A percentile compares a stretch with the other conserved stretches of the same genome.
phyloP scores from a whole-genome alignment of 805 yeast genomes.

The Cyberlindnera bimundalis region DNA sequence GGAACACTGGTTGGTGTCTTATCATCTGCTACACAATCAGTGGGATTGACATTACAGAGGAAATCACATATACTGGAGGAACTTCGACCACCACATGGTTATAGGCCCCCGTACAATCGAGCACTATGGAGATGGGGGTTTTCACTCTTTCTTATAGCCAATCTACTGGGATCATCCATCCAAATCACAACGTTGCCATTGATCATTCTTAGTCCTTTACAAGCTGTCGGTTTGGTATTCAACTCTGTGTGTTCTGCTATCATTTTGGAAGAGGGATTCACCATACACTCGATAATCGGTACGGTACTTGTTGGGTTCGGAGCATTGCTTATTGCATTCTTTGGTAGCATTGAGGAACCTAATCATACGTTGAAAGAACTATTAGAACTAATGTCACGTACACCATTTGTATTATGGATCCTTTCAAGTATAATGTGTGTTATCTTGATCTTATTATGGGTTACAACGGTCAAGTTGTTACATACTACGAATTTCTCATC shows the following conservation, averaged over 20 bases:
- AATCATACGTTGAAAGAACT: conserved; percentile 48
- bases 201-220: conserved; percentile 75
- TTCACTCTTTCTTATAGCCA: conserved; percentile 63
- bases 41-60: conserved; percentile 80
- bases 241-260: conserved; percentile 71
- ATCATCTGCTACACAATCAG: conserved; percentile 75
- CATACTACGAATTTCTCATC: conserved; percentile 1
- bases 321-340: conserved; percentile 72
- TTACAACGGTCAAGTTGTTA: conserved; percentile 19
- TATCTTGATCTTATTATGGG: conserved; percentile 28
- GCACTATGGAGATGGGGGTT: conserved; percentile 76
- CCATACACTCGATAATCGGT: conserved; percentile 53
- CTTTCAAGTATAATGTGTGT: conserved; percentile 32
- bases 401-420: conserved; percentile 59
- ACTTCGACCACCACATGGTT: conserved; percentile 23
- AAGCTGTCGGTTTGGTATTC: conserved; percentile 85
- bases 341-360: conserved; percentile 59
- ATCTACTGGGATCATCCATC: conserved; percentile 74
- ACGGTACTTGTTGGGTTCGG: conserved; percentile 69
- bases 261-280: conserved; percentile 65
- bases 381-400: conserved; percentile 37
- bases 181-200: conserved; percentile 84
- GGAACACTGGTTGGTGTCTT: conserved; percentile 71
- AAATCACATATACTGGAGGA: conserved; percentile 61
- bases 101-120: conserved; percentile 39